Evolutionary conservation across 345 rosid species (phyloP), one percentile per base, ranked within the genome.

Genomic region (Citrus australasica): DNA sequence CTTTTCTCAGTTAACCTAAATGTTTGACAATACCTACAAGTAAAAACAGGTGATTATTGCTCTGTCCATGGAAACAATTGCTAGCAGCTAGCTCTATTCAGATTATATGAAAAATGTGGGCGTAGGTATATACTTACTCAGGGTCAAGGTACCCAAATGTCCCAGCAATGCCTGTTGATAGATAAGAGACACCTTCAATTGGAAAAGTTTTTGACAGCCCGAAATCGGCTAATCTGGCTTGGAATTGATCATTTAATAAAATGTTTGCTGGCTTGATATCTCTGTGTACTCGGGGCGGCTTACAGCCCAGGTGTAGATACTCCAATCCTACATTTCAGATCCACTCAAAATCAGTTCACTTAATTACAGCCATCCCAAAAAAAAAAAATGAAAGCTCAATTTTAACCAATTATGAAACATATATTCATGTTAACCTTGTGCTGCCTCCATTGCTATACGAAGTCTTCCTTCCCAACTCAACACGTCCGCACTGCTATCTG

Each of bases 231-330:
- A 90, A 75, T 51, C 87, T 92, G 3, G 92, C 97, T 70, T 83
- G 87, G 71, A 82, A 77, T 25, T 30, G 65, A 22, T 89, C 88
- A 32, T 82, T 69, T 64, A 92, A 48, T 30, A 90, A 60, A n/a
- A 92, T 92, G 82, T 92, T 90, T 3, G 84, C 69, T 35, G 86
- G 48, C 80, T 89, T 89, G 61, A 91, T 80, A 77, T 91, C 89
- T 79, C 94, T 86, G 27, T 88, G 93, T 35, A 92, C 82, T 77
- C 89, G 80, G 1, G 88, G 83, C 27, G 94, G 93, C 73, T 63
- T 88, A 83, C 91, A 79, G 38, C 94, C 91, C 78, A 81, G 65
- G 64, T 92, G 97, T n/a, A 92, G 82, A 60, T 92, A 90, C 56
- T 89, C 91, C 78, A 89, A 67, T 74, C 92, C 97, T 90, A 76